Evolutionary conservation across 2,329 filamentous ascomycete species (phyloP).

Genomic region (Cryphonectria radicalis): DNA sequence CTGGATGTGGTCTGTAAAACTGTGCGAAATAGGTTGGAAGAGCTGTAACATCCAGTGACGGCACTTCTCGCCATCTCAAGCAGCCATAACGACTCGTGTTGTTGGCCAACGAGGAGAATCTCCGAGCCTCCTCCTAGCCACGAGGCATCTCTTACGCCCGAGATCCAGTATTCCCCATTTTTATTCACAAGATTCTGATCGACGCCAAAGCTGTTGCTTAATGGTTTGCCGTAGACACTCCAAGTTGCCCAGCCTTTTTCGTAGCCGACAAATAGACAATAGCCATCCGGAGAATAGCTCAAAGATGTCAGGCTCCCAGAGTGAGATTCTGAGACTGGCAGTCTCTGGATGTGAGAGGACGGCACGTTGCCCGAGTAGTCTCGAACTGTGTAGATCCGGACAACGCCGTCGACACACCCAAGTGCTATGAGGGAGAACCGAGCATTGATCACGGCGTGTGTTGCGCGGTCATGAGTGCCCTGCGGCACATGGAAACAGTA

Average conservation of each 20-base stretch:
- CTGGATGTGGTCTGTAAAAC: slow-evolving; percentile 86
- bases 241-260: slow-evolving; percentile 92
- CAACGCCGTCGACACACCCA: slow-evolving; percentile 76
- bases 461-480: slow-evolving; percentile 62
- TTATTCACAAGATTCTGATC: slow-evolving; percentile 65
- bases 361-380: slow-evolving; percentile 95
- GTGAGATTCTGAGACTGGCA: slow-evolving; percentile 68
- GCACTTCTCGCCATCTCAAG: slow-evolving; percentile 93
- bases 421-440: slow-evolving; percentile 92
- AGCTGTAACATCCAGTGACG: slow-evolving; percentile 88
- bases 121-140: slow-evolving; percentile 92
- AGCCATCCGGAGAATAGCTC: slow-evolving; percentile 91
- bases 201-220: slow-evolving; percentile 79
- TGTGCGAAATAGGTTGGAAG: slow-evolving; percentile 87
- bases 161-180: slow-evolving; percentile 85
- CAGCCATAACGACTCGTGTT: slow-evolving; percentile 80
- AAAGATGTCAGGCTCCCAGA: slow-evolving; percentile 76
- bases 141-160: slow-evolving; percentile 73
- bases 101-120: slow-evolving; percentile 72
- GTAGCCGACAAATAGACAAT: slow-evolving; percentile 93
- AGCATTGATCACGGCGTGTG: slow-evolving; percentile 85
- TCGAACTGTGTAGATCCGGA: slow-evolving; percentile 88
- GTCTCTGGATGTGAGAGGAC: slow-evolving; percentile 75
- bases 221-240: slow-evolving; percentile 94
- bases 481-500: slow-evolving; percentile 86